Conservation (phyloP, 2,329 filamentous ascomycete species). For the Trichoderma hamatum region DNA sequence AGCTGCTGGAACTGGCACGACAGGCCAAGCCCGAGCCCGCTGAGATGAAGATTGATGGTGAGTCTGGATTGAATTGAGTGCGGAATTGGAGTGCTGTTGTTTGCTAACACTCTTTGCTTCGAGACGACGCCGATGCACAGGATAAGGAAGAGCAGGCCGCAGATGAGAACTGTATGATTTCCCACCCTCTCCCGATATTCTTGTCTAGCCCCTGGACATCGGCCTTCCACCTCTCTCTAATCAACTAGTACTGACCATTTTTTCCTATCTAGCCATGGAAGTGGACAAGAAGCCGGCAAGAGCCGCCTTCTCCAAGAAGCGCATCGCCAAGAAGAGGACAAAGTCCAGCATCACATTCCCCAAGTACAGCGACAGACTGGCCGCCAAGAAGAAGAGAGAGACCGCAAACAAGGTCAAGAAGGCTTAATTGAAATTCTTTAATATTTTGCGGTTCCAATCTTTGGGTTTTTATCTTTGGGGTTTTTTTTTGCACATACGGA, state of each 20-base stretch:
- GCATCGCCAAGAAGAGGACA: slow-evolving; percentile 61
- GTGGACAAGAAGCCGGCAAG: slow-evolving; percentile 54
- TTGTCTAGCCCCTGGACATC: not conserved
- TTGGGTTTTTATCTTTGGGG: not conserved
- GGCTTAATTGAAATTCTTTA: not conserved
- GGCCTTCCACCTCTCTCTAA: not conserved
- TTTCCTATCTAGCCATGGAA: slow-evolving; percentile 55
- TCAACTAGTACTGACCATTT: slow-evolving; percentile 1
- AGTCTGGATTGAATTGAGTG: slow-evolving; percentile 25
- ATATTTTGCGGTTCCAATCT: not conserved
- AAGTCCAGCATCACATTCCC: slow-evolving; percentile 63
- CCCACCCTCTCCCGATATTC: not conserved
- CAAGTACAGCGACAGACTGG: slow-evolving; percentile 57
- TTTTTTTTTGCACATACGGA: slow-evolving; percentile 26
- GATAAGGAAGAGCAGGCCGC: slow-evolving; percentile 39
- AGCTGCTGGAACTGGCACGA: slow-evolving; percentile 77
- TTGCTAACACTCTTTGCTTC: not conserved
- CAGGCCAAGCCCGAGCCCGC: slow-evolving; percentile 69
- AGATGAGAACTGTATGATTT: slow-evolving; percentile 34
- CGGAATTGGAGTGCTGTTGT: no score
- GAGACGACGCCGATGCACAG: slow-evolving; percentile 34
- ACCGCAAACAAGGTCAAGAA: slow-evolving; percentile 27
- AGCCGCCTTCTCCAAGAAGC: slow-evolving; percentile 50
- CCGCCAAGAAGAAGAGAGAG: slow-evolving; percentile 48
- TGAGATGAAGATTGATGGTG: slow-evolving; percentile 54